These are phyloP conservation scores for Acanthamoeba healyi DNA, from an alignment of 208 protist genomes.

Conservation along the genomic window DNA sequence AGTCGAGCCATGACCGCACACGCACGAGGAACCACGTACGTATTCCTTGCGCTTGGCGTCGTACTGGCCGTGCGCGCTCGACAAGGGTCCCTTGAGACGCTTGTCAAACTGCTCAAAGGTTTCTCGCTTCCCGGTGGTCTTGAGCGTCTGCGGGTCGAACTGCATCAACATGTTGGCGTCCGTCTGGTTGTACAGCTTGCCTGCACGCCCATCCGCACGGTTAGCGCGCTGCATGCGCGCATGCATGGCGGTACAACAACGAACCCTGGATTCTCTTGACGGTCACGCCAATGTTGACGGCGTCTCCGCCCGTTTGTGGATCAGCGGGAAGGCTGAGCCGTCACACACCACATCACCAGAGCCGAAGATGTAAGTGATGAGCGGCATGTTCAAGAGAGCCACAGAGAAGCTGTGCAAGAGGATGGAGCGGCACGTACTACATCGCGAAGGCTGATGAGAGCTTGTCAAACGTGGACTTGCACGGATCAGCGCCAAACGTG, in stretches of 20 bases:
- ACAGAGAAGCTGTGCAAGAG: neutral
- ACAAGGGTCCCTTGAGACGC: neutral
- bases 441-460: neutral
- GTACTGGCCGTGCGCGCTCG: slow-evolving; percentile 20
- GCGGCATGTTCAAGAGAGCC: neutral
- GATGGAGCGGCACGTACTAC: neutral
- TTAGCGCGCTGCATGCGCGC: no score
- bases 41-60: slow-evolving; percentile 21
- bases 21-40: neutral
- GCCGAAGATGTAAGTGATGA: neutral
- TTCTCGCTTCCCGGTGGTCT: neutral
- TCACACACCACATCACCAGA: no score
- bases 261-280: slow-evolving; percentile 12
- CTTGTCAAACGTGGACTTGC: slow-evolving; percentile 41
- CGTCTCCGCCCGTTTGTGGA: neutral
- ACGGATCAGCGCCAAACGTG: slow-evolving; percentile 16
- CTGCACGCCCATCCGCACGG: no score
- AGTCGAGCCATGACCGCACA: no score
- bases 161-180: slow-evolving; percentile 45
- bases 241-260: neutral
- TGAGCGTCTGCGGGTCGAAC: neutral
- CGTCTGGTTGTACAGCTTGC: slow-evolving; percentile 39
- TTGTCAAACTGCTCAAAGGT: slow-evolving; percentile 21
- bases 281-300: slow-evolving; percentile 25
- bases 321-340: slow-evolving; percentile 7